phyloP scores from a whole-genome alignment of 768 basidiomycete species.

The Guyanaporus albipodus region DNA sequence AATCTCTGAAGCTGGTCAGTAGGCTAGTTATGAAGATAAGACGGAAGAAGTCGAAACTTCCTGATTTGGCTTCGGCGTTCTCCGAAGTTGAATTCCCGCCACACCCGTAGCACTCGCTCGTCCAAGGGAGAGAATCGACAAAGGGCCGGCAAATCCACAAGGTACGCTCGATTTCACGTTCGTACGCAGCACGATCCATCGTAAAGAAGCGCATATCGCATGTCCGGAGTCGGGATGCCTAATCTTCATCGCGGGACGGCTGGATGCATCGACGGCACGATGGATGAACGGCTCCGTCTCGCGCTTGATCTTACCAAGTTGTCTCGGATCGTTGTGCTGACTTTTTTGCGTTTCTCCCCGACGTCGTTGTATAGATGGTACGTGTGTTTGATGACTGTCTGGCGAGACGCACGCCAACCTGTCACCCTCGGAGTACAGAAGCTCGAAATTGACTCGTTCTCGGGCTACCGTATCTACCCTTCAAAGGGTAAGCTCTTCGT shows the following conservation, averaged over 20 bases:
- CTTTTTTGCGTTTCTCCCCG: neutral
- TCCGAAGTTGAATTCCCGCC: slow-evolving; percentile 29
- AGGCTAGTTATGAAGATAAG: neutral
- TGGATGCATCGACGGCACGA: slow-evolving; percentile 38
- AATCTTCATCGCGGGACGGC: slow-evolving; percentile 22
- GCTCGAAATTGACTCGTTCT: slow-evolving; percentile 99
- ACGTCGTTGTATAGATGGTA: slow-evolving; percentile 20
- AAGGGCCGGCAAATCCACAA: slow-evolving; percentile 46
- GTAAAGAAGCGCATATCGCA: slow-evolving; percentile 6
- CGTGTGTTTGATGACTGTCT: slow-evolving; percentile 6
- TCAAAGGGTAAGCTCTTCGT: slow-evolving; percentile 95
- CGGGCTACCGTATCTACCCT: slow-evolving; percentile 97
- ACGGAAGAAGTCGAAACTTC: slow-evolving; percentile 5
- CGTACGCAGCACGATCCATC: slow-evolving; percentile 9
- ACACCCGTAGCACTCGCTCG: slow-evolving; percentile 7
- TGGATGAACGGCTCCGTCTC: slow-evolving; percentile 35
- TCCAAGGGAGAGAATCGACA: slow-evolving; percentile 21
- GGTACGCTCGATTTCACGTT: slow-evolving; percentile 47
- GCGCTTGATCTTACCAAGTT: slow-evolving; percentile 13
- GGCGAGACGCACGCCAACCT: neutral
- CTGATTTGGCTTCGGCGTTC: slow-evolving; percentile 19
- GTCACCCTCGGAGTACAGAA: slow-evolving; percentile 49
- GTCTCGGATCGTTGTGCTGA: slow-evolving; percentile 18
- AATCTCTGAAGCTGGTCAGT: neutral
- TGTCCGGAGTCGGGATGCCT: neutral